These are phyloP conservation scores for Aethionema arabicum DNA, from an alignment of 345 rosid genomes.

Conservation along the genomic window DNA sequence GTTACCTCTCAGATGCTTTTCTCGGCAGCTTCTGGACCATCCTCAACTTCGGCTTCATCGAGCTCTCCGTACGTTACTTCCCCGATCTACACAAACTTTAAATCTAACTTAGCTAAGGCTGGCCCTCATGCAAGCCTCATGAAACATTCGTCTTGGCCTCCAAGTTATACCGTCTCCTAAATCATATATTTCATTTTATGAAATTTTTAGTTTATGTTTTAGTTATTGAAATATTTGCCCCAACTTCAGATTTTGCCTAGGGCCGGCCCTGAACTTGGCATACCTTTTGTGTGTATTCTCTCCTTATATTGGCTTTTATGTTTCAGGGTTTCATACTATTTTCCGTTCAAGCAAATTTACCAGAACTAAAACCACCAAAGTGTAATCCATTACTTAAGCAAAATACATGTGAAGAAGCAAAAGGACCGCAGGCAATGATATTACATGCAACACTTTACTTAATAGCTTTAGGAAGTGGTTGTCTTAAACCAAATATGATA, in stretches of 20 bases:
- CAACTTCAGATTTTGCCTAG: too few relatives aligned
- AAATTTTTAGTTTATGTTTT: too few relatives aligned
- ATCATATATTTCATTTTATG: too few relatives aligned
- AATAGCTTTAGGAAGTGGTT: constrained; percentile 95
- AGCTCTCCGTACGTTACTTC: constrained; percentile 70
- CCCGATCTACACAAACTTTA: too few relatives aligned
- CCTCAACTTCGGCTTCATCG: constrained; percentile 84
- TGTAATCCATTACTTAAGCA: constrained; percentile 54
- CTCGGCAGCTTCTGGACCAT: constrained; percentile 98
- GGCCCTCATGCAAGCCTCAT: too few relatives aligned
- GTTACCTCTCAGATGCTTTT: constrained; percentile 86
- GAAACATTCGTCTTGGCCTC: too few relatives aligned
- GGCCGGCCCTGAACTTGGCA: too few relatives aligned
- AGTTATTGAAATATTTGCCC: too few relatives aligned
- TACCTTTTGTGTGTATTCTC: too few relatives aligned
- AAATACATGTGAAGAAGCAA: constrained; percentile 61
- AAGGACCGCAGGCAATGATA: constrained; percentile 70
- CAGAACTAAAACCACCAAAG: constrained; percentile 81
- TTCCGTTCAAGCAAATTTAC: constrained; percentile 92
- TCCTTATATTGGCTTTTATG: too few relatives aligned
- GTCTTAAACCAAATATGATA: constrained; percentile 98
- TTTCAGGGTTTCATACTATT: constrained; percentile 84
- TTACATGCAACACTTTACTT: constrained; percentile 79
- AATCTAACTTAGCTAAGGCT: too few relatives aligned
- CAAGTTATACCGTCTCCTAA: too few relatives aligned